phyloP scores from a whole-genome alignment of 2,329 filamentous ascomycete genomes.

The Venturia oleaginea region DNA sequence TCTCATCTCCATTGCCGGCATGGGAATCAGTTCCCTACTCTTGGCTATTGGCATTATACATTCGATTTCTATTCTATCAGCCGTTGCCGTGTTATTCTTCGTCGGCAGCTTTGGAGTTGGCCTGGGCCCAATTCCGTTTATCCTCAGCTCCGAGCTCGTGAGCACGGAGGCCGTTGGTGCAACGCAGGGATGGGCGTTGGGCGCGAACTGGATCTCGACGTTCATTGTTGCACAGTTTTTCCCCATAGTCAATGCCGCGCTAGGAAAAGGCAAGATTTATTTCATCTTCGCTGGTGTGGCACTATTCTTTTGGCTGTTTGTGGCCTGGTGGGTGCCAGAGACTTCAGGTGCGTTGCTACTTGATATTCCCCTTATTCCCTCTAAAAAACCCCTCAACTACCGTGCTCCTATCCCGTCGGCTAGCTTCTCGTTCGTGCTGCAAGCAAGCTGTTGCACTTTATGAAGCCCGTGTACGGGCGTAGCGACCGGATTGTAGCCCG shows the following conservation, averaged over 20 bases:
- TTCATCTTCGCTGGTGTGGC: constrained; percentile 82
- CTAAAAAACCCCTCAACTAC: too few relatives aligned
- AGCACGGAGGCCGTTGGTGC: constrained; percentile 84
- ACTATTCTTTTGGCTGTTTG: constrained; percentile 58
- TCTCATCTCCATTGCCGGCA: constrained; percentile 71
- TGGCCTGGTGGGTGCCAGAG: constrained; percentile 69
- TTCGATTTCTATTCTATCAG: constrained; percentile 64
- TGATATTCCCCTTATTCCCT: too few relatives aligned
- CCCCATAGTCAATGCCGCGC: constrained; percentile 67
- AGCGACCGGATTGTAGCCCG: neutral
- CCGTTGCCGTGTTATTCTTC: constrained; percentile 72
- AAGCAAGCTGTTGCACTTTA: too few relatives aligned
- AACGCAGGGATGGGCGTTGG: constrained; percentile 79
- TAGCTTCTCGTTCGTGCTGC: too few relatives aligned
- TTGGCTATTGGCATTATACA: constrained; percentile 74
- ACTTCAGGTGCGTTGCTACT: constrained; percentile 36
- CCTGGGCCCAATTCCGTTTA: constrained; percentile 88
- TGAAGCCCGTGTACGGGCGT: neutral
- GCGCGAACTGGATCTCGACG: constrained; percentile 80
- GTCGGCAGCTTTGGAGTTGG: constrained; percentile 86
- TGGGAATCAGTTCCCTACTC: constrained; percentile 67
- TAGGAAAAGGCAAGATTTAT: constrained; percentile 80
- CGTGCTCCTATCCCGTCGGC: too few relatives aligned
- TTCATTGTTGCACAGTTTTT: constrained; percentile 94
- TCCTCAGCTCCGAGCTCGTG: constrained; percentile 84